Evolutionary conservation across 2,329 filamentous ascomycete genomes (phyloP).

Genomic region (Didymella lethalis): DNA sequence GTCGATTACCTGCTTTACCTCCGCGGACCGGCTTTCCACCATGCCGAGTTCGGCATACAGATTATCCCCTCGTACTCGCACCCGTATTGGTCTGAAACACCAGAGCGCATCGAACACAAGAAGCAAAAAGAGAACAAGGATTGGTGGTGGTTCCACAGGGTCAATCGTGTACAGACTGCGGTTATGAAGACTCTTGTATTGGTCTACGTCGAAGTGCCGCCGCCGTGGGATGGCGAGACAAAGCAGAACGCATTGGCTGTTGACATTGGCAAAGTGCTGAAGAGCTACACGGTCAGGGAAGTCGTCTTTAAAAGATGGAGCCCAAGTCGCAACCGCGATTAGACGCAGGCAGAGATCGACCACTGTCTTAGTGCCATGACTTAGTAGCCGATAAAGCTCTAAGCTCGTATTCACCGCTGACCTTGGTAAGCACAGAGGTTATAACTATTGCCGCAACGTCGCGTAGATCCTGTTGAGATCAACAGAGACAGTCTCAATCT

Average conservation of each 20-base stretch:
- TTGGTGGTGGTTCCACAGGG: conserved; percentile 87
- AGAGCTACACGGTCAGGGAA: conserved; percentile 78
- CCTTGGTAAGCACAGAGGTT: background rate
- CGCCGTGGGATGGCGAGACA: conserved; percentile 61
- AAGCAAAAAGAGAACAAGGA: conserved; percentile 60
- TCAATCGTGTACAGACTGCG: conserved; percentile 88
- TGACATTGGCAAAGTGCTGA: conserved; percentile 70
- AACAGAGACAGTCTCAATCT: background rate
- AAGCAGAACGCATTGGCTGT: conserved; percentile 51
- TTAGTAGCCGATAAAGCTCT: background rate
- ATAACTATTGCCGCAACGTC: background rate
- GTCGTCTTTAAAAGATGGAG: conserved; percentile 84
- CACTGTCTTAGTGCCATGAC: background rate
- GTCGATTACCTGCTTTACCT: conserved; percentile 95
- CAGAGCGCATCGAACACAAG: conserved; percentile 58
- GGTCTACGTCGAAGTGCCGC: conserved; percentile 89
- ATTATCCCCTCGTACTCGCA: conserved; percentile 84
- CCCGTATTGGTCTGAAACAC: conserved; percentile 69
- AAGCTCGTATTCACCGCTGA: background rate
- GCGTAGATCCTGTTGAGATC: background rate
- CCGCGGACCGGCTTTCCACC: conserved; percentile 89
- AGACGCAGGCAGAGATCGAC: conserved; percentile 6
- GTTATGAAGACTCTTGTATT: conserved; percentile 90
- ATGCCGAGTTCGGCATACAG: conserved; percentile 90
- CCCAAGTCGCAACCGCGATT: conserved; percentile 77